Evolutionary conservation across 2,329 filamentous ascomycete genomes (phyloP), one percentile per base, ranked within the genome.

Genomic region (Pseudonectria foliicola): DNA sequence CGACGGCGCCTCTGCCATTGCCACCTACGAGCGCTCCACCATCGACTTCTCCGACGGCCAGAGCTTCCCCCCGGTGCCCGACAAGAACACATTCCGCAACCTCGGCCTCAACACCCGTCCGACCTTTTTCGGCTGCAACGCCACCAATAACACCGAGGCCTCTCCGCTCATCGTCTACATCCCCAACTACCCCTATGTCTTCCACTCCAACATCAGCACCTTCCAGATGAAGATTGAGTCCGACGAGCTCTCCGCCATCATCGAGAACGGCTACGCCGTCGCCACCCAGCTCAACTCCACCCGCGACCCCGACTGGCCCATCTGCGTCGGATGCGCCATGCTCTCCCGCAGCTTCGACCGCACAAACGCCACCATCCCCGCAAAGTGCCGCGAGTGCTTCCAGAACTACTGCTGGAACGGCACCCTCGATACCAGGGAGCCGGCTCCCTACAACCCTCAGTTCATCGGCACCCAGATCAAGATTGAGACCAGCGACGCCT

Each of bases 331-430:
- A 14, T 98, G 92, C 61, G 92, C 90, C 5, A 80, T 94, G 26
- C 70, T 96, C 12, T 76, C 74, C 34, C 76, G 90, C 42, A 87
- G 81, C 47, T 75, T 92, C 45, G 69, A 77, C 41, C 74, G 86
- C 32, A 90, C 85, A 1, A 68, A 71, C 13, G 82, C 82, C 1
- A 43, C 64, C 0, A 70, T 89, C 2, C 90, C 90, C 0, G 68
- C 73, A 1, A 77, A 75, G 8, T 98, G 92, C 65, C 68, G 63
- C 28, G 53, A 70, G 32, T 98, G 92, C 65, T 96, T 95, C 60
- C 47, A 67, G 10, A 61, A 67, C 13, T 95, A 95, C 66, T 98
- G 92, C 73, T 98, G 92, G 92, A 76, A 95, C 57, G 92, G 92
- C n/a, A 85, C 75, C 12, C 37, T 62, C 25, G 54, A 59, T 18